Conservation (phyloP, 805 yeast species). For the Metschnikowia anglica region DNA sequence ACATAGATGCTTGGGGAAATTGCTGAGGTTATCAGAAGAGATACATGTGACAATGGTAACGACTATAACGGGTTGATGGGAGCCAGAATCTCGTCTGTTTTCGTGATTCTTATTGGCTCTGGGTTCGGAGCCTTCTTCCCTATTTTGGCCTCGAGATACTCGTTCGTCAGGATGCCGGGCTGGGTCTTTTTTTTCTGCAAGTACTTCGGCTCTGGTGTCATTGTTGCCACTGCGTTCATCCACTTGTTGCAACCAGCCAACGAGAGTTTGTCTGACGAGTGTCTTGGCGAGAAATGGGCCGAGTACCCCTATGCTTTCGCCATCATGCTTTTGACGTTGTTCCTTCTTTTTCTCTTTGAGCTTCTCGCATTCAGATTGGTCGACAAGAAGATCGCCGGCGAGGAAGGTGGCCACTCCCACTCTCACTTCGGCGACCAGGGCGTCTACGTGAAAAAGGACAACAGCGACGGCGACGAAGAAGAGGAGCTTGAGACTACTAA, state of each 20-base stretch:
- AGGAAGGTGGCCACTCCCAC: constrained; percentile 42
- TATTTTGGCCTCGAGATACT: constrained; percentile 55
- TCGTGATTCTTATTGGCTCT: constrained; percentile 57
- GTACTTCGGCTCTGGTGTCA: constrained; percentile 82
- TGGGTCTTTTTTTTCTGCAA: constrained; percentile 68
- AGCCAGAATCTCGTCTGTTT: constrained; percentile 60
- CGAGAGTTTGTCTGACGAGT: constrained; percentile 53
- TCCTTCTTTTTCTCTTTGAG: constrained; percentile 53
- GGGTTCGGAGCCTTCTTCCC: constrained; percentile 62
- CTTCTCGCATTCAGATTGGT: constrained; percentile 48
- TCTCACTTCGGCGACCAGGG: constrained; percentile 53
- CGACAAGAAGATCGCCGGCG: constrained; percentile 34
- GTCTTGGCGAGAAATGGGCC: constrained; percentile 60
- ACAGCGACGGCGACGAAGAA: constrained; percentile 17
- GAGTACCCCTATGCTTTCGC: constrained; percentile 58
- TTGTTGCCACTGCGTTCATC: constrained; percentile 76
- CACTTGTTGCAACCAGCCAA: constrained; percentile 71
- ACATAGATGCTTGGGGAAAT: constrained; percentile 15
- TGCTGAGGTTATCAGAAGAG: constrained; percentile 23
- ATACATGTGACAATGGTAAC: constrained; percentile 40
- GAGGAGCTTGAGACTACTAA: constrained; percentile 13
- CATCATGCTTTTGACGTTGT: constrained; percentile 49
- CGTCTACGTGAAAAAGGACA: constrained; percentile 30
- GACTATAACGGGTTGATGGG: constrained; percentile 48
- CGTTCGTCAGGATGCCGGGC: constrained; percentile 56